Evolutionary conservation across 208 protist species (phyloP).

Genomic region (Acanthamoeba healyi): DNA sequence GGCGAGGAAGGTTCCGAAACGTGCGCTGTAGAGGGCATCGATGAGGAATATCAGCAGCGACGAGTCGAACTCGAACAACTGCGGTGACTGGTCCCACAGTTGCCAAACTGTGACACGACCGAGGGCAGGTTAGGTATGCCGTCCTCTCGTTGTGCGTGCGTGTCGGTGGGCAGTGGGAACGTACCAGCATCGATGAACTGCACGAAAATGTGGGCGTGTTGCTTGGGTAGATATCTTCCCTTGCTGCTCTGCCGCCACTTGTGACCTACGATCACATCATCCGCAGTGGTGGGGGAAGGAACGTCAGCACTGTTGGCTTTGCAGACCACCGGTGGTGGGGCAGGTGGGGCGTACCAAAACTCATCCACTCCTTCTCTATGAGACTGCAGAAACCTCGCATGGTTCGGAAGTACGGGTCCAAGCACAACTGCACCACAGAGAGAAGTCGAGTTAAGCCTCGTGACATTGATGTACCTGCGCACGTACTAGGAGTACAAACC

Average conservation of each 20-base stretch:
- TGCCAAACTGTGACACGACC: constrained; percentile 47
- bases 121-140: too few species aligned
- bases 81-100: constrained; percentile 68
- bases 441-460: neutral
- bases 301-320: neutral
- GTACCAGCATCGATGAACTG: constrained; percentile 19
- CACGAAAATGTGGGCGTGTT: constrained; percentile 28
- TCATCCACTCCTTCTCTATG: constrained; percentile 96
- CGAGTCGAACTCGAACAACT: constrained; percentile 54
- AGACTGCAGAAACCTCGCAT: constrained; percentile 94
- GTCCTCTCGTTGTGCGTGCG: too few species aligned
- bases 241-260: constrained; percentile 51
- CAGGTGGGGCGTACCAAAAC: constrained; percentile 88
- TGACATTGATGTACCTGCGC: too few species aligned
- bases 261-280: neutral
- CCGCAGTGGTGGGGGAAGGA: too few species aligned
- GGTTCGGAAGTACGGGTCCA: constrained; percentile 97
- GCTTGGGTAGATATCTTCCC: constrained; percentile 30
- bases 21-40: constrained; percentile 44
- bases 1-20: constrained; percentile 65
- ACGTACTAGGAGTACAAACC: too few species aligned
- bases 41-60: constrained; percentile 62
- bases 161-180: neutral
- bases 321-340: neutral
- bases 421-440: constrained; percentile 90